phyloP scores from a whole-genome alignment of 805 yeast genomes.

The Metschnikowia peoriensis region DNA sequence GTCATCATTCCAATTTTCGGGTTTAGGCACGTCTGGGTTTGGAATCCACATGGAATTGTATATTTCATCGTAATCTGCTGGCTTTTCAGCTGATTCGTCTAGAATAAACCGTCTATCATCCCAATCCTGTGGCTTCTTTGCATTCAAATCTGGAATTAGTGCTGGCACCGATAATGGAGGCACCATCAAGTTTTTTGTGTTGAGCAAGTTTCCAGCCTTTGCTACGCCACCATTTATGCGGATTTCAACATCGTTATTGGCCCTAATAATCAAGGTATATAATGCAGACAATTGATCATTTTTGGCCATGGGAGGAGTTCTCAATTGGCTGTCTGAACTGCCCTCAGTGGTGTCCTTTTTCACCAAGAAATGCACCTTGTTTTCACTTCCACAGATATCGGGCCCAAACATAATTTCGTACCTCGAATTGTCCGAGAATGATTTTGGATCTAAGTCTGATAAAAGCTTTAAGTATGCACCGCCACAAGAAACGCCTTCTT shows the following conservation, averaged over 20 bases:
- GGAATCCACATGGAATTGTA: conserved; percentile 57
- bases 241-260: conserved; percentile 70
- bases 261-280: conserved; percentile 73
- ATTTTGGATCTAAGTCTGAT: conserved; percentile 38
- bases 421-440: conserved; percentile 64
- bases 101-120: conserved; percentile 64
- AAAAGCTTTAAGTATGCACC: conserved; percentile 86
- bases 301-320: conserved; percentile 65
- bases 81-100: conserved; percentile 63
- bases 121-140: conserved; percentile 82
- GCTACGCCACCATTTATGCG: conserved; percentile 77
- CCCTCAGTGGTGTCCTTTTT: conserved; percentile 52
- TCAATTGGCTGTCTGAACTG: conserved; percentile 67
- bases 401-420: conserved; percentile 94
- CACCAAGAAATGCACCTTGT: conserved; percentile 77
- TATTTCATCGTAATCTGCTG: conserved; percentile 81
- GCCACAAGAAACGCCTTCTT: conserved; percentile 77
- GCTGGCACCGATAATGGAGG: conserved; percentile 70
- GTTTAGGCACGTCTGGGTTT: conserved; percentile 67
- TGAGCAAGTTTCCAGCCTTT: conserved; percentile 65
- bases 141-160: conserved; percentile 51
- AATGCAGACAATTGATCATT: conserved; percentile 56
- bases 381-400: conserved; percentile 79
- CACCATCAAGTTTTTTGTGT: conserved; percentile 47
- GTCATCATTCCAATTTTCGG: conserved; percentile 67